Evolutionary conservation across 306 rosid species (phyloP).

Genomic region (Cicer yamashitae): DNA sequence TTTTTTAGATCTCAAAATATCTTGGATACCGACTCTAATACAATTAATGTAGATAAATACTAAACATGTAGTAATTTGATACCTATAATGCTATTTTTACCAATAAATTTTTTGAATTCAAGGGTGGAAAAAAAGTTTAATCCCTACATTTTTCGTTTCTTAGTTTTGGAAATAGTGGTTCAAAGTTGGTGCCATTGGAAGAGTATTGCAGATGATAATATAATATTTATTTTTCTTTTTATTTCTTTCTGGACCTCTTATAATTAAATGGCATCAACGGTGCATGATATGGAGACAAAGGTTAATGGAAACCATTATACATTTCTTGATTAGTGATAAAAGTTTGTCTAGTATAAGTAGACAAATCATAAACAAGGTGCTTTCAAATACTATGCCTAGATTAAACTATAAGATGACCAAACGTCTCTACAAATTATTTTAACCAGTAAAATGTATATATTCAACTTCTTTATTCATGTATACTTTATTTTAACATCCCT

Average conservation of each 20-base stretch:
- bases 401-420: constrained; percentile 33
- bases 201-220: constrained; percentile 15
- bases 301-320: constrained; percentile 53
- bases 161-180: constrained; percentile 10
- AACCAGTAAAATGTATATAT: neutral
- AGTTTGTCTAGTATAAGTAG: constrained; percentile 46
- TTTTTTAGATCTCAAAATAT: too few relatives aligned
- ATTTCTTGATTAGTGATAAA: constrained; percentile 42
- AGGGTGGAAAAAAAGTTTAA: neutral
- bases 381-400: constrained; percentile 18
- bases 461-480: too few relatives aligned
- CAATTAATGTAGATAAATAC: too few relatives aligned
- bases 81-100: too few relatives aligned
- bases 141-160: neutral
- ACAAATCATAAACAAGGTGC: constrained; percentile 43
- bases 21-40: too few relatives aligned
- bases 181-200: constrained; percentile 33
- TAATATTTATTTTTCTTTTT: neutral
- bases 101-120: too few relatives aligned
- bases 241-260: constrained; percentile 1
- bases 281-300: constrained; percentile 51
- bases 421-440: constrained; percentile 22
- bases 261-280: constrained; percentile 30
- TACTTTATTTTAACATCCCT: too few relatives aligned
- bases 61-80: too few relatives aligned